These are phyloP conservation scores for Ganoderma lingzhi DNA, from an alignment of 1,284 basidiomycete genomes.

Conservation along the genomic window DNA sequence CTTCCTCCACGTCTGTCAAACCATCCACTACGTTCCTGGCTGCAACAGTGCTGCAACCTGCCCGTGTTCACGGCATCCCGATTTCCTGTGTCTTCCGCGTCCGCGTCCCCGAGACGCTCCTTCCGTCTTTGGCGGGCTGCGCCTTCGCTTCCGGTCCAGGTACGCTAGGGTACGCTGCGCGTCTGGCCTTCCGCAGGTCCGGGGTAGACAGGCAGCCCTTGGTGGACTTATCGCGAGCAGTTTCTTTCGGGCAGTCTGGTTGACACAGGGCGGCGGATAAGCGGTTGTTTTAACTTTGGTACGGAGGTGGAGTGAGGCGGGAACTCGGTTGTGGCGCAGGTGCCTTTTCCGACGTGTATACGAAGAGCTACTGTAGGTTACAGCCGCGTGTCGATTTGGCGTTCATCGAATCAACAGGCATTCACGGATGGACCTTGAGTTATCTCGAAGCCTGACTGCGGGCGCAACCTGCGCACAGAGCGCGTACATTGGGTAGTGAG, in stretches of 20 bases:
- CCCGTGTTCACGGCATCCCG: neutral
- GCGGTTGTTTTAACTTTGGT: neutral
- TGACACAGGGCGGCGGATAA: neutral
- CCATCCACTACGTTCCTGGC: neutral
- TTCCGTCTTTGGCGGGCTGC: neutral
- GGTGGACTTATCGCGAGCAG: neutral
- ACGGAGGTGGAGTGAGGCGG: neutral
- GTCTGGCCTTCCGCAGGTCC: neutral
- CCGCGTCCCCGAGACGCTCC: neutral
- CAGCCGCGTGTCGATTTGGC: neutral
- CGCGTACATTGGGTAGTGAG: neutral
- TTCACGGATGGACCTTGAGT: neutral
- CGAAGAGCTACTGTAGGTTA: too few relatives aligned
- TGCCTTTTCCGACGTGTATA: neutral
- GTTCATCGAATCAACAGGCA: neutral
- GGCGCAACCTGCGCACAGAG: neutral
- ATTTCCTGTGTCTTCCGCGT: too few relatives aligned
- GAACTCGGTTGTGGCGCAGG: neutral
- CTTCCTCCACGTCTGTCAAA: too few relatives aligned
- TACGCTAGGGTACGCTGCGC: too few relatives aligned
- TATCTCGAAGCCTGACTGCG: neutral
- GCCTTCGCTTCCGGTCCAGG: neutral
- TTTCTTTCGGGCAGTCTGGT: neutral
- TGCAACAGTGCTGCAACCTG: neutral
- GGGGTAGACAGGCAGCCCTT: neutral